Base-by-base conservation (phyloP, 2,329 filamentous ascomycete genomes). In the Aspergillus sp. region DNA sequence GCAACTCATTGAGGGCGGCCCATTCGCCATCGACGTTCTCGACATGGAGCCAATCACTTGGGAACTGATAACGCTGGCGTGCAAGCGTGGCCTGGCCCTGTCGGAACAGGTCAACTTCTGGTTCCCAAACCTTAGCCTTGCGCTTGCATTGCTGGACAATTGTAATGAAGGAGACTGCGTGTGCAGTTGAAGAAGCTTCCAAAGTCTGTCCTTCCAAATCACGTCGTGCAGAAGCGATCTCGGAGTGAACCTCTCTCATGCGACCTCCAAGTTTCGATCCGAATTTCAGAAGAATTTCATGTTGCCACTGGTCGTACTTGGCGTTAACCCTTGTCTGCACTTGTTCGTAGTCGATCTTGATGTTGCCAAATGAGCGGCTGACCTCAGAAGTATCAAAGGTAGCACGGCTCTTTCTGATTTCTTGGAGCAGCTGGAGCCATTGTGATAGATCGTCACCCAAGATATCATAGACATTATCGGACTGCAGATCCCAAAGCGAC, bases 271-370 rank as follows among this genome's bases (percentile, higher is more conserved):
- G 84, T 44, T 93, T 88, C 44, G 80, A 79, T 32, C 90, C 93
- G 67, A 98, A 99, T 64, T 95, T 95, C 56, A 87, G 81, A 32
- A 97, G 76, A 43, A 98, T 95, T 53, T 99, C 93, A 58, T 96
- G 89, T 66, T 99, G 93, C 93, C 94, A 98, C 66, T 97, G 91
- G 62, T 99, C 94, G 63, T 98, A 99, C 66, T 97, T 98, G 57
- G 90, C 89, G 59, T 97, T 98, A 66, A 99, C 93, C 68, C 95
- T 96, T 45, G 91, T 89, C 68, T 98, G 94, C 0, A 98, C 93
- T 67, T 98, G 94, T 58, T 97, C 93, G 60, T 98, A 98, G 65
- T 98, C 91, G 59, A 99, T 90, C 4, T 86, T 89, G 42, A 97
- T 83, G 66, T 95, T 91, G 5, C 93, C 93, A 62, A 99, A 98